phyloP scores from a whole-genome alignment of 805 yeast species.

The Candida mattraensis region DNA sequence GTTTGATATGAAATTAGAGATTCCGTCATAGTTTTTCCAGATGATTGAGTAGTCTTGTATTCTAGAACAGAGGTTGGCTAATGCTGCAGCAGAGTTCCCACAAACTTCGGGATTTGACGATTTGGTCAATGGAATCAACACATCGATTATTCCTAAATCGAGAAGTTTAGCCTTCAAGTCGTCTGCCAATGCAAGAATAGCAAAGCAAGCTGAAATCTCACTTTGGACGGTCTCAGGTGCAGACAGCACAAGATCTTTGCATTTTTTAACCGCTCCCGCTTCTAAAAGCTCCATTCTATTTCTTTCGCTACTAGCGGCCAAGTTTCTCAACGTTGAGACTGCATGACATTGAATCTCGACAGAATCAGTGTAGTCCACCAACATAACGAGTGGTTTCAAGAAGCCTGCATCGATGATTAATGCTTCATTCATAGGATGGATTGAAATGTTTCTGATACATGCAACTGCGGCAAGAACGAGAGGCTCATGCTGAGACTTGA shows the following conservation, averaged over 20 bases:
- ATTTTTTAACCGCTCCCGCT: conserved; percentile 93
- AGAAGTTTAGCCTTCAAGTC: conserved; percentile 84
- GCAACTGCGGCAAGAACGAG: conserved; percentile 96
- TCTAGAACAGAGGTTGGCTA: conserved; percentile 92
- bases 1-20: conserved; percentile 75
- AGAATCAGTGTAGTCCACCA: conserved; percentile 80
- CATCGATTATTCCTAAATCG: conserved; percentile 81
- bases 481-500: conserved; percentile 89
- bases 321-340: conserved; percentile 89
- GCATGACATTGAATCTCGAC: conserved; percentile 99
- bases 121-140: conserved; percentile 85
- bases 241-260: conserved; percentile 78
- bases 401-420: conserved; percentile 96
- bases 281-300: conserved; percentile 89
- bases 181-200: conserved; percentile 94
- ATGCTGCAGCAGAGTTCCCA: conserved; percentile 97
- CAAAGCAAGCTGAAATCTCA: conserved; percentile 96
- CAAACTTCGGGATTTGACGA: conserved; percentile 91
- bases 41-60: conserved; percentile 81
- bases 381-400: conserved; percentile 81
- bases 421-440: conserved; percentile 95
- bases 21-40: conserved; percentile 85
- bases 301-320: conserved; percentile 94
- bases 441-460: conserved; percentile 94
- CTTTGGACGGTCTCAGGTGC: conserved; percentile 93